A percentile compares a stretch with the other conserved stretches of the same genome.
These are phyloP conservation scores for Pseudozyma pruni DNA, from an alignment of 1,284 basidiomycete species.

Conservation along the genomic window DNA sequence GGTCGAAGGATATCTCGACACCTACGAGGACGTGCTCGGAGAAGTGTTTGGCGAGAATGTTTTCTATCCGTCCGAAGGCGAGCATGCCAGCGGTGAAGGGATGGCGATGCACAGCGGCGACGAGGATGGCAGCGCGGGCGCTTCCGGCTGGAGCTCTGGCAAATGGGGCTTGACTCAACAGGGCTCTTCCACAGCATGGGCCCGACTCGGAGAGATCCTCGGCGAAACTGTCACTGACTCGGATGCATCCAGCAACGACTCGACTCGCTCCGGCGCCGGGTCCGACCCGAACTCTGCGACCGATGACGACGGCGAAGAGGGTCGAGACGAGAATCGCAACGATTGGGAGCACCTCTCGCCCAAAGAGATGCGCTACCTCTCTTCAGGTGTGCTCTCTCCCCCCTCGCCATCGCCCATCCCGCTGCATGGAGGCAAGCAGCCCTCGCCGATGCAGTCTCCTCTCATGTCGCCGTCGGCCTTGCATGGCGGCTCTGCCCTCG, in stretches of 20 bases:
- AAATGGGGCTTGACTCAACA: slow-evolving; percentile 59
- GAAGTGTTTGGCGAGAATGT: slow-evolving; percentile 69
- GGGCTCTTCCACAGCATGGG: slow-evolving; percentile 60
- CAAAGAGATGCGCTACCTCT: slow-evolving; percentile 61
- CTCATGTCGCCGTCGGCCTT: slow-evolving; percentile 2
- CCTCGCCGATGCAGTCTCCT: slow-evolving; percentile 34
- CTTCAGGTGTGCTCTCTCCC: slow-evolving; percentile 36
- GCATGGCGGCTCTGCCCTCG: slow-evolving; percentile 22
- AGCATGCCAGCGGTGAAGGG: slow-evolving; percentile 6
- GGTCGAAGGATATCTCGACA: slow-evolving; percentile 71
- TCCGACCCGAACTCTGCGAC: neutral
- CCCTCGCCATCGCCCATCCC: slow-evolving; percentile 41
- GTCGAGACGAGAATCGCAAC: slow-evolving; percentile 53
- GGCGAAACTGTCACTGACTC: slow-evolving; percentile 38
- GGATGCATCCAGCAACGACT: slow-evolving; percentile 18
- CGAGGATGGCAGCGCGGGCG: slow-evolving; percentile 13
- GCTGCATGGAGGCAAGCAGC: slow-evolving; percentile 25
- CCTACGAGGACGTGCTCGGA: slow-evolving; percentile 72
- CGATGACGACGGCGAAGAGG: slow-evolving; percentile 18
- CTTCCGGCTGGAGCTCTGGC: slow-evolving; percentile 50
- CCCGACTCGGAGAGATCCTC: slow-evolving; percentile 58
- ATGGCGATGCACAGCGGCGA: slow-evolving; percentile 2
- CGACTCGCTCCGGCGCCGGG: slow-evolving; percentile 5
- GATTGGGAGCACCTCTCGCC: slow-evolving; percentile 66
- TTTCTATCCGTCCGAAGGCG: slow-evolving; percentile 26